phyloP scores from a whole-genome alignment of 148 eudicot genomes.

The Simmondsia chinensis region DNA sequence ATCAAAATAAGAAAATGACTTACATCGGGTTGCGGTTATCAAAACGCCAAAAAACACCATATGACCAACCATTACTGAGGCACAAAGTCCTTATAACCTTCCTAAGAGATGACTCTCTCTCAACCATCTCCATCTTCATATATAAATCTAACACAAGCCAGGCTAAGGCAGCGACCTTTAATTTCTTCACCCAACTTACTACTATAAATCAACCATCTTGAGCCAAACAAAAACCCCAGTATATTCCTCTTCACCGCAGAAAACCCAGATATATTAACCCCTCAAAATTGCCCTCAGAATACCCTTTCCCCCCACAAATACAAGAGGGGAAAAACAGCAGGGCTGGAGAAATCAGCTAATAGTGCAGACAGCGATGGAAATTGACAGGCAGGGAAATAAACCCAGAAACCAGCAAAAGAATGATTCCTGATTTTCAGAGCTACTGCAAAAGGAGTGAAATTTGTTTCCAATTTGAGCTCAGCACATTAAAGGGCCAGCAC shows the following conservation, averaged over 20 bases:
- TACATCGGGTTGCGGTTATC: constrained; percentile 58
- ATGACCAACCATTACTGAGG: constrained; percentile 61
- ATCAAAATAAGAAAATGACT: constrained; percentile 10
- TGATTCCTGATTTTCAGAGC: constrained; percentile 18
- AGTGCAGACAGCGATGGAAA: neutral
- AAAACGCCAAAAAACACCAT: constrained; percentile 82
- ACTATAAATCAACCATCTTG: constrained; percentile 14
- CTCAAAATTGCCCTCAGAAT: too few species aligned
- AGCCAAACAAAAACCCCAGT: neutral
- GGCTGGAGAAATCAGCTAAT: too few species aligned
- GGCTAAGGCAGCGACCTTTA: too few species aligned
- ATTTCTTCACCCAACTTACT: too few species aligned
- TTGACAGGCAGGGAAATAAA: neutral
- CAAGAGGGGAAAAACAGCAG: too few species aligned
- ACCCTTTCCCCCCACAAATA: too few species aligned
- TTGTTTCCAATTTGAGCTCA: constrained; percentile 13
- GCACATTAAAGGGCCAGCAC: constrained; percentile 1
- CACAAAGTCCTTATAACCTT: constrained; percentile 52
- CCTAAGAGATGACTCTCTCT: constrained; percentile 25
- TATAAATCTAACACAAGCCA: too few species aligned
- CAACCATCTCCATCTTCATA: constrained; percentile 18
- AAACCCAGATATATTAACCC: neutral
- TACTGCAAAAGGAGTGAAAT: constrained; percentile 1
- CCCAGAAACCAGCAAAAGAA: neutral
- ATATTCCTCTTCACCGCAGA: neutral